phyloP scores from a whole-genome alignment of 2,329 filamentous ascomycete genomes.

The Colletotrichum caudatum region DNA sequence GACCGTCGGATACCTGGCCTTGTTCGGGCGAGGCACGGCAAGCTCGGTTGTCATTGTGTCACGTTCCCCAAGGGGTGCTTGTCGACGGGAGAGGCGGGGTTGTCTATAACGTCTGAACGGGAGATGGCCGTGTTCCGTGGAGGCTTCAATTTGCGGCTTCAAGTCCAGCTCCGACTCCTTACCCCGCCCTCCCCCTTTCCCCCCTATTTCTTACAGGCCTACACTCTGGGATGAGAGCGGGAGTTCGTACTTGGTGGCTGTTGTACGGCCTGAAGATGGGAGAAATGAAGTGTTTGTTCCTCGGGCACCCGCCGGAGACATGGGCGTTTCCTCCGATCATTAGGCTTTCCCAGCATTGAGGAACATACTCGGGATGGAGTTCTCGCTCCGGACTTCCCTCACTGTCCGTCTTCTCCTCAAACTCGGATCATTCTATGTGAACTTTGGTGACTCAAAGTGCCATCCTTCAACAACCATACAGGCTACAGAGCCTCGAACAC shows the following conservation, averaged over 20 bases:
- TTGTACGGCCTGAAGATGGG: background rate
- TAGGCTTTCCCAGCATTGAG: background rate
- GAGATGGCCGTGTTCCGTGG: background rate
- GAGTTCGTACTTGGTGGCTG: background rate
- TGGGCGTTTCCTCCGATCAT: background rate
- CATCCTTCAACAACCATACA: no score
- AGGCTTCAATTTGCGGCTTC: background rate
- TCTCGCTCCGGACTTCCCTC: background rate
- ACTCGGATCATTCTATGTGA: background rate
- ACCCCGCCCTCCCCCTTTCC: no score
- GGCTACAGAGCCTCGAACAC: background rate
- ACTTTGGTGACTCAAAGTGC: background rate
- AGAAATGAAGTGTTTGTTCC: background rate
- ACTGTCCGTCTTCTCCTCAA: background rate
- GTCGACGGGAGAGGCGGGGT: background rate
- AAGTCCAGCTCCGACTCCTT: background rate
- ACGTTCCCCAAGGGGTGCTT: constrained; percentile 15
- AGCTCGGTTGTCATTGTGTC: constrained; percentile 23
- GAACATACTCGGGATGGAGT: background rate
- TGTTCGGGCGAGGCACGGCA: background rate
- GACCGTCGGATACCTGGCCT: background rate
- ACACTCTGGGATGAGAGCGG: background rate
- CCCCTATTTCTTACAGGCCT: background rate
- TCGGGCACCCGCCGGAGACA: background rate
- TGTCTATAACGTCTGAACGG: background rate